These are phyloP conservation scores for Tricharina praecox DNA, from an alignment of 495 filamentous ascomycete genomes.

Conservation along the genomic window DNA sequence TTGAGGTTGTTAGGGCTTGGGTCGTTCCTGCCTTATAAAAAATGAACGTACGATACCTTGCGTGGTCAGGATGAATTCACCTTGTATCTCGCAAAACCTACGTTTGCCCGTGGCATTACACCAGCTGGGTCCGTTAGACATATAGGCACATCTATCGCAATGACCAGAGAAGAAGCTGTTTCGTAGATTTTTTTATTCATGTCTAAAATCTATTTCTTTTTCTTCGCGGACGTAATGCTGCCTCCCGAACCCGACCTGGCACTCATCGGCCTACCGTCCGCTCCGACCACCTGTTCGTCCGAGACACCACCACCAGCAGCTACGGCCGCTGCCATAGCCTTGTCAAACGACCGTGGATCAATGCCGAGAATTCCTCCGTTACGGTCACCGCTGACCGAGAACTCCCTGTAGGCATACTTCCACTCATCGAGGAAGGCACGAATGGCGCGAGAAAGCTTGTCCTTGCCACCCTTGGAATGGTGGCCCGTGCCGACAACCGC, in stretches of 20 bases:
- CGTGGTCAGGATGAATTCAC: no score
- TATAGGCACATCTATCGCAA: no score
- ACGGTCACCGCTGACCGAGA: slow-evolving; percentile 80
- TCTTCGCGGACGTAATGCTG: neutral
- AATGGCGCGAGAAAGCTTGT: slow-evolving; percentile 93
- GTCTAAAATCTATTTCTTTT: slow-evolving; percentile 2
- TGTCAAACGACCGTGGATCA: slow-evolving; percentile 79
- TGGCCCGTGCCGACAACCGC: slow-evolving; percentile 94
- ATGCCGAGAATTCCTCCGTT: slow-evolving; percentile 90
- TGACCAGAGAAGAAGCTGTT: no score
- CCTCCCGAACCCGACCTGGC: neutral
- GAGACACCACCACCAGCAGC: no score
- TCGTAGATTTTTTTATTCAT: slow-evolving; percentile 2
- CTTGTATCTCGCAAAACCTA: no score
- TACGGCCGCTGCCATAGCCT: slow-evolving; percentile 33
- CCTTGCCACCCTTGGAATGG: slow-evolving; percentile 95
- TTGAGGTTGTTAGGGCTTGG: no score
- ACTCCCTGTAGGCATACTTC: slow-evolving; percentile 91
- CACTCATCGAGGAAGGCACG: slow-evolving; percentile 83
- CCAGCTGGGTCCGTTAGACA: no score
- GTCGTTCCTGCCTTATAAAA: no score
- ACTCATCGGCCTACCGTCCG: neutral
- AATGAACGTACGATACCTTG: no score
- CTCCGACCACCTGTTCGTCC: no score
- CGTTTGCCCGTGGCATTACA: no score